Evolutionary conservation across 2,329 filamentous ascomycete species (phyloP).

Genomic region (Exophiala phaeomuriformis): DNA sequence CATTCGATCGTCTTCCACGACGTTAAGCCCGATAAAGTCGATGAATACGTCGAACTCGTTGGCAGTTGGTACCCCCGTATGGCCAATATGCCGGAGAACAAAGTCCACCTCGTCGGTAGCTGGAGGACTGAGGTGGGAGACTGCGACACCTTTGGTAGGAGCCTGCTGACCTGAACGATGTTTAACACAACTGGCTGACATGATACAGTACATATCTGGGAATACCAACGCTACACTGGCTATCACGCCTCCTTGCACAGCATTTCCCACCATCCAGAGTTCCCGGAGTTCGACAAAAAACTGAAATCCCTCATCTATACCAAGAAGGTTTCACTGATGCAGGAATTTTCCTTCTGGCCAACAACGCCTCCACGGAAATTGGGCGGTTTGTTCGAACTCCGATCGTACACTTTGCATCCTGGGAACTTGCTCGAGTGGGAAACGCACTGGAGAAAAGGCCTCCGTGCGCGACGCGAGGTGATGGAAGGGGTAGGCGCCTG

Average conservation of each 20-base stretch:
- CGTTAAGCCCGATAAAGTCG: conserved; percentile 89
- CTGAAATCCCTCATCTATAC: conserved; percentile 76
- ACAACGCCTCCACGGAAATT: conserved; percentile 83
- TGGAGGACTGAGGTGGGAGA: conserved; percentile 98
- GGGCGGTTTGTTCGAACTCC: conserved; percentile 88
- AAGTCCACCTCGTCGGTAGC: conserved; percentile 92
- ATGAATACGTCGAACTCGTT: conserved; percentile 86
- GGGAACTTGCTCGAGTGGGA: conserved; percentile 98
- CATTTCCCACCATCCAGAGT: conserved; percentile 77
- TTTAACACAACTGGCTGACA: conserved; percentile 29
- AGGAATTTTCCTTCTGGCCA: conserved; percentile 99
- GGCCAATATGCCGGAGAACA: conserved; percentile 76
- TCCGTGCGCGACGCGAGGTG: conserved; percentile 84
- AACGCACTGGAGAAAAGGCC: conserved; percentile 89
- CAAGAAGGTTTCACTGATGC: conserved; percentile 90
- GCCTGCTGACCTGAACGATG: neutral
- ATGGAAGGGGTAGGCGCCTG: conserved; percentile 98
- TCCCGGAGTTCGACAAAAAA: conserved; percentile 72
- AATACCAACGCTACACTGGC: conserved; percentile 94
- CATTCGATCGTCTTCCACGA: conserved; percentile 96
- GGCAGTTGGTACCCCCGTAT: conserved; percentile 88
- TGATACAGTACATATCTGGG: conserved; percentile 88
- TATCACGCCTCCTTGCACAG: conserved; percentile 87
- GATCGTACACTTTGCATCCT: conserved; percentile 92
- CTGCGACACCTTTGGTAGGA: conserved; percentile 86